Conservation (phyloP, 140 eudicot species). For the Oenanthe javanica region DNA sequence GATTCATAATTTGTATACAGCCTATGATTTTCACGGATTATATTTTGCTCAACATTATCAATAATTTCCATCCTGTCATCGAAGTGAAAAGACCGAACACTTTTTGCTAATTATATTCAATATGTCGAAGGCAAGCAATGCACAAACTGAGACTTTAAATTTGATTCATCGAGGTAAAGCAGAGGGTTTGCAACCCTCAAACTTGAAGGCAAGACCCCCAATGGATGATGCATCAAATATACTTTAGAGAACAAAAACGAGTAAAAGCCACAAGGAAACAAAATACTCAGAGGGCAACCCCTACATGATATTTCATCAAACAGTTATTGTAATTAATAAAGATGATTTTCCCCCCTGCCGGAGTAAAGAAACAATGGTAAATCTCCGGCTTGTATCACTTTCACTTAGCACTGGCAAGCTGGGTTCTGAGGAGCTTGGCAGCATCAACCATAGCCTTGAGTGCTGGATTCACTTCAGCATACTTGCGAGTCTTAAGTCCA, state of each 20-base stretch:
- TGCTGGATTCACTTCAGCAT: constrained; percentile 56
- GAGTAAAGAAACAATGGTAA: background rate
- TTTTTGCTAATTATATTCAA: background rate
- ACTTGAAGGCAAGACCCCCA: constrained; percentile 4
- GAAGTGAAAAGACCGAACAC: background rate
- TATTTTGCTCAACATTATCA: background rate
- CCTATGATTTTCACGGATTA: background rate
- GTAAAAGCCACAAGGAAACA: background rate
- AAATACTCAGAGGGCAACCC: constrained; percentile 14
- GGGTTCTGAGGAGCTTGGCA: constrained; percentile 54
- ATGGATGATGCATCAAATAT: background rate
- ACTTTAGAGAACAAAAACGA: background rate
- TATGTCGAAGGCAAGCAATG: background rate
- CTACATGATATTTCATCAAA: constrained; percentile 13
- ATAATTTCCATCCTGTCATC: background rate
- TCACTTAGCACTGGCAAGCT: constrained; percentile 61
- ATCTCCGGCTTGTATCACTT: background rate
- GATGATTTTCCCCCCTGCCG: background rate
- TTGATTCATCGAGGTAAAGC: constrained; percentile 7
- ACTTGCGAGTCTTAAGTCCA: constrained; percentile 77
- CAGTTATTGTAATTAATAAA: constrained; percentile 3
- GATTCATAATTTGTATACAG: background rate
- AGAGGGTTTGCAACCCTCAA: background rate
- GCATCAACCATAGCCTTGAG: constrained; percentile 52
- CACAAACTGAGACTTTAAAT: background rate